Conservation (phyloP, 208 protist genomes). For the Trypanosoma melophagium region DNA sequence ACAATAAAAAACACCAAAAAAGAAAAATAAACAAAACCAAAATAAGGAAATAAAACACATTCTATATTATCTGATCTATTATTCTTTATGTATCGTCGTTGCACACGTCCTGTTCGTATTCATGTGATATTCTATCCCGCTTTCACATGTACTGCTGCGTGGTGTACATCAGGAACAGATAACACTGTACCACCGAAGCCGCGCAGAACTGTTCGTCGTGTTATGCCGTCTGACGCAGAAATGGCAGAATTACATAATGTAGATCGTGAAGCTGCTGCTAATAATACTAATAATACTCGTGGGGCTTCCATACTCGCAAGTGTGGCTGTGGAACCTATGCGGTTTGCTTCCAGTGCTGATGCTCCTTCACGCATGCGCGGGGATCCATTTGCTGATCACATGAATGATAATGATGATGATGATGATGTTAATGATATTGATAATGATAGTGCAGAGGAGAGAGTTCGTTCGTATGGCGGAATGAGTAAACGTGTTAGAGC, state of each 20-base stretch:
- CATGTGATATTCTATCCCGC: neutral
- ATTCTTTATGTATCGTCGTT: conserved; percentile 17
- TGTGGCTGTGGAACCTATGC: conserved; percentile 17
- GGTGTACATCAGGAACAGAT: conserved; percentile 3
- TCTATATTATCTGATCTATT: no score
- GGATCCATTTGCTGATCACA: neutral
- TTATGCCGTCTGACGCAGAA: conserved; percentile 23
- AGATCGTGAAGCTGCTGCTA: neutral
- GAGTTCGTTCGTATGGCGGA: neutral
- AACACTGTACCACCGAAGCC: neutral
- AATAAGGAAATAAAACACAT: neutral
- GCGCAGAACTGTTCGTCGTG: neutral
- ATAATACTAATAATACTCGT: no score
- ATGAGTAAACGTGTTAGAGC: neutral
- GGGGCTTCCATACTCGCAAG: neutral
- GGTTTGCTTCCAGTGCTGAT: neutral
- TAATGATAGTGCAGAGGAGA: conserved; percentile 1
- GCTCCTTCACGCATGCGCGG: neutral
- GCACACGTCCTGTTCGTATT: neutral
- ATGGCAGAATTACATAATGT: conserved; percentile 20
- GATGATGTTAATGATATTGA: conserved; percentile 19
- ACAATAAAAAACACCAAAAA: neutral
- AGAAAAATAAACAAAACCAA: neutral
- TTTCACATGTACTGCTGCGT: neutral
- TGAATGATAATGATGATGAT: conserved; percentile 5